Evolutionary conservation across 225 moss, liverwort and hornwort species (phyloP).

Genomic region (Straminergon stramineum): DNA sequence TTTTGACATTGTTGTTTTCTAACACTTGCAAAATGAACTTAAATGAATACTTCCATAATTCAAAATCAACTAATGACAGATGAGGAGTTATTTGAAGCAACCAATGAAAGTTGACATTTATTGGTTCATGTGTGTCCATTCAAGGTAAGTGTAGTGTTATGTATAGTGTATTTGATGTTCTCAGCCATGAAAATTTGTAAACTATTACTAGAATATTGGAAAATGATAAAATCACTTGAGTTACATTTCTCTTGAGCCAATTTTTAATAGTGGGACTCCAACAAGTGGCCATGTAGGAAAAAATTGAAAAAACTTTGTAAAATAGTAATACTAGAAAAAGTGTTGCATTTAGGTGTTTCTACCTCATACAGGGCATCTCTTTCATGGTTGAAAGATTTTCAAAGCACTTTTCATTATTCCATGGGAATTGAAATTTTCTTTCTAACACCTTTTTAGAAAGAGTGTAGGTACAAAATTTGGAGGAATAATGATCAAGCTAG

Average conservation of each 20-base stretch:
- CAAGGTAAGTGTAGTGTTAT: no score
- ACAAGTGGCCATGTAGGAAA: no score
- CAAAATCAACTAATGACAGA: background rate
- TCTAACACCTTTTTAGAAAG: background rate
- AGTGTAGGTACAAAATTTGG: fast-evolving
- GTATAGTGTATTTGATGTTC: background rate
- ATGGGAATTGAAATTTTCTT: fast-evolving
- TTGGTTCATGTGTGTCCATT: background rate
- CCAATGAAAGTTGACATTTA: background rate
- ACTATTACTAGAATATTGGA: no score
- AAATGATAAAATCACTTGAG: no score
- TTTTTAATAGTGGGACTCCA: no score
- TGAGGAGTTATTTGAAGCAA: background rate
- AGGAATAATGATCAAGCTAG: background rate
- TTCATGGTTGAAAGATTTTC: background rate
- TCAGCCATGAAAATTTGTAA: no score
- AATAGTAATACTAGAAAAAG: no score
- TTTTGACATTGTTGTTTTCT: background rate
- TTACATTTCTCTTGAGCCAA: no score
- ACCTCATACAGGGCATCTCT: background rate
- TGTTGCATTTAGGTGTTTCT: background rate
- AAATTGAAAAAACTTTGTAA: no score
- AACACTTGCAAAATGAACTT: background rate
- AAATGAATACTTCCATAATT: background rate
- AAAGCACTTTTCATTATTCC: background rate